These are phyloP conservation scores for Trametes maxima DNA, from an alignment of 768 basidiomycete genomes.

Conservation along the genomic window DNA sequence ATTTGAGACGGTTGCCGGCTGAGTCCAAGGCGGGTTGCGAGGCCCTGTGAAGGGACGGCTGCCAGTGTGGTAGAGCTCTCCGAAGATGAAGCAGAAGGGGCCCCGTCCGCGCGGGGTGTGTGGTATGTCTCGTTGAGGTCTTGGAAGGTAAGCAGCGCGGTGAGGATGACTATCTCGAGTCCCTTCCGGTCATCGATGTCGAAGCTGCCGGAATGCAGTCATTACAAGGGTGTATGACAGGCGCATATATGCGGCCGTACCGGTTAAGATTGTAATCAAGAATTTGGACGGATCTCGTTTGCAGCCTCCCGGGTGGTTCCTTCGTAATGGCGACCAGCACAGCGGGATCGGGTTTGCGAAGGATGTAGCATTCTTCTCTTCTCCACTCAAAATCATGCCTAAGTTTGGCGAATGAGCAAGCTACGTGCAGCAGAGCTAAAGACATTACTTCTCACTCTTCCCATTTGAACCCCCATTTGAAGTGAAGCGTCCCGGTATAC, in stretches of 20 bases:
- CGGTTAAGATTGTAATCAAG: constrained; percentile 85
- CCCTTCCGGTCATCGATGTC: constrained; percentile 86
- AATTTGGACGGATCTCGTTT: constrained; percentile 69
- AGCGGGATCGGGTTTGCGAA: constrained; percentile 86
- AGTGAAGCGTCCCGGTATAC: constrained; percentile 70
- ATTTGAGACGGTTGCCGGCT: constrained; percentile 12
- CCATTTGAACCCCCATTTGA: constrained; percentile 82
- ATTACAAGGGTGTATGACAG: background rate
- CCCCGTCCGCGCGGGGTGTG: constrained; percentile 18
- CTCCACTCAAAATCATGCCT: constrained; percentile 89
- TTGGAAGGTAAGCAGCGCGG: constrained; percentile 75
- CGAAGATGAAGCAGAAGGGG: background rate
- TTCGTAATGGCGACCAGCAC: constrained; percentile 83
- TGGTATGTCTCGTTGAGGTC: constrained; percentile 66
- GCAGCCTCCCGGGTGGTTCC: constrained; percentile 67
- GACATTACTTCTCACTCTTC: constrained; percentile 60
- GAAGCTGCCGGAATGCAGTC: constrained; percentile 50
- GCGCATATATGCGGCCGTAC: constrained; percentile 38
- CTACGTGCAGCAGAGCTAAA: background rate
- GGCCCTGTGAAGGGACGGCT: constrained; percentile 1
- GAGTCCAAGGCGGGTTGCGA: constrained; percentile 5
- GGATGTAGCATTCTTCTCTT: constrained; percentile 78
- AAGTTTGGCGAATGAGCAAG: background rate
- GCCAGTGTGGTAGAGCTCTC: constrained; percentile 15
- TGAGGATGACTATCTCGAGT: constrained; percentile 79